Evolutionary conservation across 2,329 filamentous ascomycete species (phyloP), one percentile per base, ranked within the genome.

Genomic region (Celoporthe dispersa): DNA sequence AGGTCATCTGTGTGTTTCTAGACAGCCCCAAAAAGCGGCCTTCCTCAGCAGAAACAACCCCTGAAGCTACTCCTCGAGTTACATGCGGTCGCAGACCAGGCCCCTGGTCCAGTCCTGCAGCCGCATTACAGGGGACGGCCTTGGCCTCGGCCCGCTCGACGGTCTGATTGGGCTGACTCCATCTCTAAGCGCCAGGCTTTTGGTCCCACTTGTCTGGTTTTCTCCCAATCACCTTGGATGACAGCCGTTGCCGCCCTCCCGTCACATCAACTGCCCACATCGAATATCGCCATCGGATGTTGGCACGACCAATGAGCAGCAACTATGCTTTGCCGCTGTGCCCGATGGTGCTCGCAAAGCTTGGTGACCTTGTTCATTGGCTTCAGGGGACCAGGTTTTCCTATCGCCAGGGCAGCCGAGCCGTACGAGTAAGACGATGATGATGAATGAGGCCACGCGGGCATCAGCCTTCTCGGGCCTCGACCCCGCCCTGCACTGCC

Each of bases 161-260:
- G 28, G 39, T 37, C 48, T 70, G 70, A 70, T 72, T 72, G 70
- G 70, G 28, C 55, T 19, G 60, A 55, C 59, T 39, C 67, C 51
- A 53, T 70, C 66, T 68, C 62, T 72, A 72, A 66, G 68, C 70
- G 70, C 70, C 70, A 60, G 70, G 65, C 70, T 66, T 48, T 64
- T 60, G 62, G 57, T 63, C 53, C 68, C 67, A 67, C 68, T 70
- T 70, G 57, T 70, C 55, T 62, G 65, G 48, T 60, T 55, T 25
- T 68, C 61, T 68, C 33, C 68, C 70, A 72, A 70, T 70, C 70
- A 72, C 57, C 65, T 70, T 62, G 37, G 68, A 66, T 48, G 66
- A 66, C 63, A 39, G 3, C 37, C 41, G 33, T 60, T 72, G 69
- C 63, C 67, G 70, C 68, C 48, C 44, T 59, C 44, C 44, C 31